Conservation (phyloP, 2,329 filamentous ascomycete species). For the Fusarium liriodendri region DNA sequence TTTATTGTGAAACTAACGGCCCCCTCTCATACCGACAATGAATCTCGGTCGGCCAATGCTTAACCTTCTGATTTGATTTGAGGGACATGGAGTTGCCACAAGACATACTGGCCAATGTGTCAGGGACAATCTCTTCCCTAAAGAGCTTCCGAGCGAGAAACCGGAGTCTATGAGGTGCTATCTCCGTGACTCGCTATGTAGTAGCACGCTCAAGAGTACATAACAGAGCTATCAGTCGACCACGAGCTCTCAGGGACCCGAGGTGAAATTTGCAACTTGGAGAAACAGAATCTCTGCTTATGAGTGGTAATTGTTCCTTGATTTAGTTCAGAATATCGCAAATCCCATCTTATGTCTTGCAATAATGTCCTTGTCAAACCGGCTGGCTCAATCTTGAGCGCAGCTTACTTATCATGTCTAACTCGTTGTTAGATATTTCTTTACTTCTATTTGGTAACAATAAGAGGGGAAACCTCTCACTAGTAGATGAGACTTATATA, state of each 20-base stretch:
- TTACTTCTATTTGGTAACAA: neutral
- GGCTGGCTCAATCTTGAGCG: neutral
- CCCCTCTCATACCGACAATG: neutral
- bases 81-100: neutral
- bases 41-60: neutral
- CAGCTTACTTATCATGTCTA: neutral
- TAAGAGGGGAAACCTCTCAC: neutral
- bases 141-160: no score
- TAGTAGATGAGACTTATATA: neutral
- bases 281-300: neutral
- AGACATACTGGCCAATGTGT: neutral
- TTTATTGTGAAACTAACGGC: neutral
- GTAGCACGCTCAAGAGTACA: neutral
- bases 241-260: neutral
- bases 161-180: no score
- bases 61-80: neutral
- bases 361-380: neutral
- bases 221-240: neutral
- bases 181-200: no score
- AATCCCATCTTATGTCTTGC: neutral
- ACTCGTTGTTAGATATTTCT: neutral
- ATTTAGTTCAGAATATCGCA: neutral
- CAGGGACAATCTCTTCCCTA: no score
- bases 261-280: neutral
- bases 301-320: neutral